These are phyloP conservation scores for Cytospora mali DNA, from an alignment of 2,329 filamentous ascomycete genomes.

Conservation along the genomic window DNA sequence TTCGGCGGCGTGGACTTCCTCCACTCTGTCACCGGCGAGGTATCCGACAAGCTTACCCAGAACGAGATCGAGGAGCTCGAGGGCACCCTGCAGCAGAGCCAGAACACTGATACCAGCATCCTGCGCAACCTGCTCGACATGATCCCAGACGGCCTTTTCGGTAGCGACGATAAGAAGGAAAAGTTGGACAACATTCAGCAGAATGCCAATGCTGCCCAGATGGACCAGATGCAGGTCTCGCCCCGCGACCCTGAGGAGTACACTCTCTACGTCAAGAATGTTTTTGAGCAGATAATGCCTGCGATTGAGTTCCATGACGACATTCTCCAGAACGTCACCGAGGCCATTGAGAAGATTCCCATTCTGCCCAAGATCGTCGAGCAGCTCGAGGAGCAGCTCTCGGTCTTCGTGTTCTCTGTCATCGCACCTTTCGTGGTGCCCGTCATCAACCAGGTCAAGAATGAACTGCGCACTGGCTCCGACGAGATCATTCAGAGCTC, in stretches of 20 bases:
- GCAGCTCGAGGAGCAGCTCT: conserved; percentile 84
- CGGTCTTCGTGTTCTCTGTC: conserved; percentile 87
- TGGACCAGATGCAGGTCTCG: conserved; percentile 73
- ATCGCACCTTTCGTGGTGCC: conserved; percentile 87
- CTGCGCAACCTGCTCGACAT: conserved; percentile 79
- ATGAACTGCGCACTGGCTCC: conserved; percentile 82
- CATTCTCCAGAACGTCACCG: conserved; percentile 75
- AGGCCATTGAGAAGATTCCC: conserved; percentile 82
- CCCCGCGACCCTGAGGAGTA: conserved; percentile 84
- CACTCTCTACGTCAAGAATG: conserved; percentile 72
- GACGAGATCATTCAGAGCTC: conserved; percentile 86
- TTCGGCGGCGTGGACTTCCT: conserved; percentile 95
- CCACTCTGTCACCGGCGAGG: conserved; percentile 78
- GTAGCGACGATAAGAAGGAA: conserved; percentile 70
- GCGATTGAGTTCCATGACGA: conserved; percentile 91
- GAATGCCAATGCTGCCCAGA: conserved; percentile 73
- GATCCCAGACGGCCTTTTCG: conserved; percentile 80
- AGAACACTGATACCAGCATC: conserved; percentile 68
- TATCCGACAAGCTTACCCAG: conserved; percentile 88
- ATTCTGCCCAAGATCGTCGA: conserved; percentile 83
- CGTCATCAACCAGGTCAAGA: conserved; percentile 83
- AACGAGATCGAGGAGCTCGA: conserved; percentile 89
- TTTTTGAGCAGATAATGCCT: conserved; percentile 81
- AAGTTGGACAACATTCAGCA: conserved; percentile 80
- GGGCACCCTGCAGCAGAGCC: conserved; percentile 71